Evolutionary conservation across 2,329 filamentous ascomycete genomes (phyloP), one percentile per base, ranked within the genome.

Genomic region (Diaporthe vaccinii): DNA sequence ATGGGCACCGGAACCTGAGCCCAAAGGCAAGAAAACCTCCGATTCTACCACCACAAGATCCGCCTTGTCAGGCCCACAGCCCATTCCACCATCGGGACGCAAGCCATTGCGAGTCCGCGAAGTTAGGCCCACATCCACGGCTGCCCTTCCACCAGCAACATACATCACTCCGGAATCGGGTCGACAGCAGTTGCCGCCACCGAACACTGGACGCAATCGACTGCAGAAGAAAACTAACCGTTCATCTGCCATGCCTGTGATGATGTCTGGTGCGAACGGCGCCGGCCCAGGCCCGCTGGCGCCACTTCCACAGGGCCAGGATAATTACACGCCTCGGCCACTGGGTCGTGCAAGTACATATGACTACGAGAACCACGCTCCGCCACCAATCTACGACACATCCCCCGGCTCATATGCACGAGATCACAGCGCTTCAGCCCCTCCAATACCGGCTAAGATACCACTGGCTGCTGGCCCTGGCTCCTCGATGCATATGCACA

Each of bases 1-100:
- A 1, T 95, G 93, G 93, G 93, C 93, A 2, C 93, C 93, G 0
- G 93, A 95, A 79, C 93, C 93, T 0, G 92, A 94, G 78, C 88
- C 89, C 31, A 93, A 92, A 80, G 85, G 80, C 10, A 83, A 83
- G 61, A 84, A 86, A 58, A 83, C 41, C 79, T 83, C 28, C 75
- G 80, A 75, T 75, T 81, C 62, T 76, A 79, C 41, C 79, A 80
- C 73, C 34, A 82, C 85, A 8, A 85, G 90, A 44, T 86, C 87
- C 9, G 83, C 87, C 3, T 84, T 89, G 1, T 86, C 84, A 6
- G 90, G 90, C 3, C 87, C 90, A 1, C 88, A 91, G 77, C 87
- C 88, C 6, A 85, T 88, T 79, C 86, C 89, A 2, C 81, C 85
- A 1, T 86, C 84, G 51, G 87, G 88, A 5, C 87, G 90, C 55